Percentiles rank a stretch among this genome's conserved stretches.
phyloP scores from a whole-genome alignment of 2,329 filamentous ascomycete species.

The Botryotinia calthae region DNA sequence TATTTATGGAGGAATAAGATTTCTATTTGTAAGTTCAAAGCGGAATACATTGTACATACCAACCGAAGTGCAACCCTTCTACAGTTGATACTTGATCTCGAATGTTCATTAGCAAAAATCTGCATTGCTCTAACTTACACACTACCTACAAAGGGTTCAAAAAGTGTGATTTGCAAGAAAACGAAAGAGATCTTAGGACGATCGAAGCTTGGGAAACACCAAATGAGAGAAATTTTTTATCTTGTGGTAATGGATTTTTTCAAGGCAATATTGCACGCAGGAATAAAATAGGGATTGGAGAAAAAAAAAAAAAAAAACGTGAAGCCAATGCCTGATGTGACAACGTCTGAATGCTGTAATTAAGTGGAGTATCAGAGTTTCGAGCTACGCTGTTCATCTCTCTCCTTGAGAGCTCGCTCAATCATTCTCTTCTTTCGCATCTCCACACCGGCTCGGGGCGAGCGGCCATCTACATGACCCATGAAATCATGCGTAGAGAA shows the following conservation, averaged over 20 bases:
- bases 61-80: no score
- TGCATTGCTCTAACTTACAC: neutral
- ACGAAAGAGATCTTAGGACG: neutral
- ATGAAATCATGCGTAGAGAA: conserved; percentile 36
- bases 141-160: neutral
- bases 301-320: neutral
- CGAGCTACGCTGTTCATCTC: conserved; percentile 1
- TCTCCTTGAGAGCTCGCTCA: conserved; percentile 31
- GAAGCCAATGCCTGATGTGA: neutral
- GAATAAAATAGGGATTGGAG: neutral
- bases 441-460: conserved; percentile 35
- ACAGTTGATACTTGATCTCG: neutral
- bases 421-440: conserved; percentile 37
- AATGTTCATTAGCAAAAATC: neutral
- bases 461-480: conserved; percentile 36
- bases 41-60: neutral
- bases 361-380: neutral
- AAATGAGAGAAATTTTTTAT: no score
- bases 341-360: neutral
- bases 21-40: neutral
- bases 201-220: no score
- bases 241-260: no score
- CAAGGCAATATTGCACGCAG: no score
- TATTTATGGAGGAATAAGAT: neutral
- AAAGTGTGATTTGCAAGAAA: neutral